Base-by-base conservation (phyloP, 2,329 filamentous ascomycete species). In the Teratosphaeriaceae sp. region DNA sequence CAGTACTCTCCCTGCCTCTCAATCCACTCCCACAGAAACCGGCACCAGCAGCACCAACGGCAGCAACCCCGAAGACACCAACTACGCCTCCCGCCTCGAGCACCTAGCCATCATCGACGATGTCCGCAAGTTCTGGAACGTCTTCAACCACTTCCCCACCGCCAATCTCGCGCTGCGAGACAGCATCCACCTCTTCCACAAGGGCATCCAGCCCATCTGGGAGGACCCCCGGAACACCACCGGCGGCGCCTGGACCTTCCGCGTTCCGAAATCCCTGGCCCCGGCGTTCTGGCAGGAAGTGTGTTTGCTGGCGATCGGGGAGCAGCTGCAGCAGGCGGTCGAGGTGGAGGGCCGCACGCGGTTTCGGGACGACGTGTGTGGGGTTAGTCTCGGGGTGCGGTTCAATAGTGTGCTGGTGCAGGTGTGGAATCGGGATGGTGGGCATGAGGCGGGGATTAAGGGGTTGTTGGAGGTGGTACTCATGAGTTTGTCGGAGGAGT, bases 191-290 rank as follows among this genome's bases (percentile, higher is more conserved):
- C 82, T 89, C 63, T 87, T 85, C 68, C 87, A 86, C 78, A 74
- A 82, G 54, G 80, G 86, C 54, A 85, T 89, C 65, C 84, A 86
- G 70, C 86, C 84, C 16, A 78, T 88, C 33, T 85, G 88, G 75
- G 86, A 89, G 67, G 90, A 97, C 62, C 79, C 85, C 30, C 81
- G 92, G 57, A 96, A 96, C 66, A 73, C 84, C 46, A 75, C 81
- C 48, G 90, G 90, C 40, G 90, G 90, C 38, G 84, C 85, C 62
- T 96, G 88, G 88, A 94, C 88, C 18, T 94, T 97, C 67, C 82
- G 89, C 39, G 83, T 96, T 34, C 81, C 83, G 50, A 95, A 94
- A 71, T 74, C 73, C 48, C 75, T 77, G 27, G 75, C 73, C 2
- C 77, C 80, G 2, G 83, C 83, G 56, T 84, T 86, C 60, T 96